These are phyloP conservation scores for Podospora appendiculata DNA, from an alignment of 495 filamentous ascomycete genomes.

Conservation along the genomic window DNA sequence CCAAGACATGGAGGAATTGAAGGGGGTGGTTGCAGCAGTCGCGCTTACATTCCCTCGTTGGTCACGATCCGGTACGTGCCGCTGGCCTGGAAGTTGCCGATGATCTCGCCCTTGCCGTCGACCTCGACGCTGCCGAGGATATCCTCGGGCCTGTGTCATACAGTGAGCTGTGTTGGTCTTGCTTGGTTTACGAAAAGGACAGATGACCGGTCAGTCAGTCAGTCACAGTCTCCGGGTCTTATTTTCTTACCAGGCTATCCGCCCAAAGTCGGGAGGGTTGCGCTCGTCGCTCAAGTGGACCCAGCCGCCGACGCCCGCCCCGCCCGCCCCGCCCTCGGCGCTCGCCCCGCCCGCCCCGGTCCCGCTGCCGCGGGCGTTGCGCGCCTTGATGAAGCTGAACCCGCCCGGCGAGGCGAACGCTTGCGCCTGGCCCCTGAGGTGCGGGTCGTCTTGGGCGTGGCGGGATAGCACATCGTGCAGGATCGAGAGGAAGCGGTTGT, in stretches of 20 bases:
- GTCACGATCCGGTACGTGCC: constrained; percentile 65
- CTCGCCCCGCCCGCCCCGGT: constrained; percentile 68
- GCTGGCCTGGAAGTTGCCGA: constrained; percentile 56
- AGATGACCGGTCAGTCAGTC: too few relatives aligned
- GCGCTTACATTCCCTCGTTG: constrained; percentile 60
- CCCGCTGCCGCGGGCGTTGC: constrained; percentile 28
- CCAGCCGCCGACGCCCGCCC: constrained; percentile 77
- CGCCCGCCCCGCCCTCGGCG: constrained; percentile 74
- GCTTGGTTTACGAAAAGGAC: too few relatives aligned
- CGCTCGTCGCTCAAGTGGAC: constrained; percentile 80
- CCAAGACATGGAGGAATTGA: neutral
- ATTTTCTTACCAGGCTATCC: constrained; percentile 60
- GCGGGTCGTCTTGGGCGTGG: constrained; percentile 65
- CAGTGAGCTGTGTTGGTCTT: neutral
- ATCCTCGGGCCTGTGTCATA: constrained; percentile 55
- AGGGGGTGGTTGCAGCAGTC: too few relatives aligned
- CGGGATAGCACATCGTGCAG: constrained; percentile 64
- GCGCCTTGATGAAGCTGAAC: constrained; percentile 33
- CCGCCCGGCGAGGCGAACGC: constrained; percentile 75
- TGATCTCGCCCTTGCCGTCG: constrained; percentile 64
- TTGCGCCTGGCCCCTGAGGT: constrained; percentile 65
- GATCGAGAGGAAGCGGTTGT: constrained; percentile 65
- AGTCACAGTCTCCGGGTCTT: too few relatives aligned
- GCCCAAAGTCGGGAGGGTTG: constrained; percentile 80
- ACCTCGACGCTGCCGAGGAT: constrained; percentile 92